Conservation (phyloP, 2,329 filamentous ascomycete genomes). For the Colletotrichum sp. region DNA sequence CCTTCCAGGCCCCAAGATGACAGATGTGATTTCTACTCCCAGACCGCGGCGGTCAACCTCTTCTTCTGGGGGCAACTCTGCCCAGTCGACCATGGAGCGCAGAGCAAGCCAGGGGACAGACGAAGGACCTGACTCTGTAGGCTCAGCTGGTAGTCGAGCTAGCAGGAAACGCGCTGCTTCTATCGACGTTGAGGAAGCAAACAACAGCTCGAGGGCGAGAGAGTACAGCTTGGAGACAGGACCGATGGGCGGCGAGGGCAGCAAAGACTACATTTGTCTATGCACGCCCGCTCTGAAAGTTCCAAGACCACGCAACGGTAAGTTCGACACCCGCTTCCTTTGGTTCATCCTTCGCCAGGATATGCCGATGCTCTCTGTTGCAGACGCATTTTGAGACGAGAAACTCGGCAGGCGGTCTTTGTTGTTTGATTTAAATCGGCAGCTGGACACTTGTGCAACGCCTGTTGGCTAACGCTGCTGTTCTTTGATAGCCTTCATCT, state of each 20-base stretch:
- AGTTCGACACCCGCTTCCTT: conserved; percentile 30
- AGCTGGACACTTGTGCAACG: conserved; percentile 5
- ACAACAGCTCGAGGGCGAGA: conserved; percentile 38
- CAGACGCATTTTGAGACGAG: neutral
- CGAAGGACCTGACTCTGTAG: conserved; percentile 6
- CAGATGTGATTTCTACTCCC: conserved; percentile 20
- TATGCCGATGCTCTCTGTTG: conserved; percentile 5
- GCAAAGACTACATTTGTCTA: conserved; percentile 55
- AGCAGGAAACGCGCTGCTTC: conserved; percentile 50
- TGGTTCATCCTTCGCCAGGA: conserved; percentile 9
- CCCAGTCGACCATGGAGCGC: conserved; percentile 21
- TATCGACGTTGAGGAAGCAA: conserved; percentile 50
- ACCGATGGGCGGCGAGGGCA: conserved; percentile 25
- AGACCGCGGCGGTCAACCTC: conserved; percentile 21
- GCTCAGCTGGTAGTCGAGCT: conserved; percentile 10
- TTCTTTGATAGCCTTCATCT: conserved; percentile 80
- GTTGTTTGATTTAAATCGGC: conserved; percentile 11
- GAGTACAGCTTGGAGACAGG: conserved; percentile 40
- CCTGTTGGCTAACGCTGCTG: conserved; percentile 27
- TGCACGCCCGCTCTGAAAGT: conserved; percentile 63
- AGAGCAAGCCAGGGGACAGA: conserved; percentile 23
- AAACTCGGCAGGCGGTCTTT: neutral
- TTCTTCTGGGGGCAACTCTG: conserved; percentile 20
- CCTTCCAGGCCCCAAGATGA: conserved; percentile 13
- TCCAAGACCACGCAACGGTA: conserved; percentile 64